These are phyloP conservation scores for Carex cristatella DNA, from an alignment of 176 grass and related monocot genomes.

Conservation along the genomic window DNA sequence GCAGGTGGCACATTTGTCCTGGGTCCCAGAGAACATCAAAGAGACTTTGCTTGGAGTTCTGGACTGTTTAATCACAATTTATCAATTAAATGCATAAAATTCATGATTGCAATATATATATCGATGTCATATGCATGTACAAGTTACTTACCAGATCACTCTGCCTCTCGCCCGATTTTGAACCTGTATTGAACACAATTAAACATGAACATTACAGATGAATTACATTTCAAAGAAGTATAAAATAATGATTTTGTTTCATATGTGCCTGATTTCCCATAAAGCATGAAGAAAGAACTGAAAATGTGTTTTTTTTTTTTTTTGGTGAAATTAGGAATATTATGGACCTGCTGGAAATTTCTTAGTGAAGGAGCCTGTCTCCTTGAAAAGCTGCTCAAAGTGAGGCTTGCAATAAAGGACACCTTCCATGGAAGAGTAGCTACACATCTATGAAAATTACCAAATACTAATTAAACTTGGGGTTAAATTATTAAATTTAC, in stretches of 20 bases:
- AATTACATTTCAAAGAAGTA: neutral
- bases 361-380: slow-evolving; percentile 85
- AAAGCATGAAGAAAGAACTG: neutral
- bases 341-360: slow-evolving; percentile 61
- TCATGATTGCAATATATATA: neutral
- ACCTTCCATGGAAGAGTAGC: slow-evolving; percentile 91
- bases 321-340: neutral
- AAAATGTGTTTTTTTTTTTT: neutral
- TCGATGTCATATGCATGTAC: neutral
- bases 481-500: neutral
- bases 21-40: slow-evolving; percentile 71
- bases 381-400: slow-evolving; percentile 99
- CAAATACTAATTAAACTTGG: neutral
- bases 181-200: slow-evolving; percentile 34
- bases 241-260: neutral
- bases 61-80: slow-evolving; percentile 31
- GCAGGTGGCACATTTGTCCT: slow-evolving; percentile 81
- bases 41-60: slow-evolving; percentile 84
- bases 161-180: slow-evolving; percentile 44
- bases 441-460: slow-evolving; percentile 62
- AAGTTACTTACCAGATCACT: slow-evolving; percentile 49
- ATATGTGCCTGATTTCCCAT: neutral
- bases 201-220: slow-evolving; percentile 1
- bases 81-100: neutral
- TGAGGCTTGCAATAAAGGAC: slow-evolving; percentile 97